Percentiles rank a stretch among this genome's conserved stretches.
Conservation (phyloP, 208 protist species). For the Acanthamoeba triangularis region DNA sequence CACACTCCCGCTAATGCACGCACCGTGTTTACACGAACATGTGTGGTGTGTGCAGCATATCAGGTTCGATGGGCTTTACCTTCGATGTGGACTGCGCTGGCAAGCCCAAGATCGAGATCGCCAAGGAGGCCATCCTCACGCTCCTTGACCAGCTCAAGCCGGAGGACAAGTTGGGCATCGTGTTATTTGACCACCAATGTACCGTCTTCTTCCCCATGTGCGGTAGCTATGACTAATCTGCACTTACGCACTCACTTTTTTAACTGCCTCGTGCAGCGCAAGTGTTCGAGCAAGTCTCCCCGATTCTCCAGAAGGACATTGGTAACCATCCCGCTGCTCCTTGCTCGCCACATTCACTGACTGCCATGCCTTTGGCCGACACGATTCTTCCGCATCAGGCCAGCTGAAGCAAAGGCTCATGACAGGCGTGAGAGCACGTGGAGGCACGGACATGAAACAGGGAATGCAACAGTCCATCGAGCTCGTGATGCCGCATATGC, state of each 20-base stretch:
- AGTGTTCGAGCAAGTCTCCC: neutral
- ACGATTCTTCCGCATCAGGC: too few species aligned
- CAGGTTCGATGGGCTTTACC: neutral
- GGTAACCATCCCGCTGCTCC: neutral
- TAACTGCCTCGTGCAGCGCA: neutral
- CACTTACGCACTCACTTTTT: too few species aligned
- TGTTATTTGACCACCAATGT: neutral
- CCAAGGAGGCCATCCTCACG: neutral
- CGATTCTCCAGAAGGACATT: neutral
- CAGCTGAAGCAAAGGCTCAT: neutral
- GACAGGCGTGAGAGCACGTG: neutral
- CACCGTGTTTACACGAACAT: neutral
- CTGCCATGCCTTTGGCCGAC: too few species aligned
- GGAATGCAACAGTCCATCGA: neutral
- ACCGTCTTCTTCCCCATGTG: neutral
- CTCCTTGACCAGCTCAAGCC: neutral
- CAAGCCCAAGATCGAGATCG: neutral
- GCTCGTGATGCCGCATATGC: neutral
- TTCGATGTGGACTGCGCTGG: neutral
- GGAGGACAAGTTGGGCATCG: constrained; percentile 20
- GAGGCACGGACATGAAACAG: neutral
- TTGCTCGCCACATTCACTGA: too few species aligned
- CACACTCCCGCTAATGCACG: neutral
- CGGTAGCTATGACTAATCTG: neutral
- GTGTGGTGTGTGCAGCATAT: neutral